Evolutionary conservation across 331 rosid species (phyloP).

Genomic region (Pyracantha coccinea): DNA sequence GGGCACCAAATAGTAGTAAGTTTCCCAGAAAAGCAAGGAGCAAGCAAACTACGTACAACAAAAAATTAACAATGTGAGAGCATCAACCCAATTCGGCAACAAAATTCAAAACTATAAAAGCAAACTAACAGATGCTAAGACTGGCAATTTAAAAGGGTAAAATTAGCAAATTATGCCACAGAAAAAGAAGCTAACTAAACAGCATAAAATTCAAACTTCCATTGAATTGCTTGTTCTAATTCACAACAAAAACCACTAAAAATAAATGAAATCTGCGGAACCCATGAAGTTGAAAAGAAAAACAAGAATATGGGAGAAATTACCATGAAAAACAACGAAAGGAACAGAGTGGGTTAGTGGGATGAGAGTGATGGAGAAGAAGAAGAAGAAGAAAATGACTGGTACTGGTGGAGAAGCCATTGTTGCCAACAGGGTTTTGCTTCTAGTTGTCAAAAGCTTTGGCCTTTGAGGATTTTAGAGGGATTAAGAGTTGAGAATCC

Average conservation of each 20-base stretch:
- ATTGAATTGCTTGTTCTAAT: too few relatives aligned
- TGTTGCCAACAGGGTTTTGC: neutral
- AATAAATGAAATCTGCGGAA: neutral
- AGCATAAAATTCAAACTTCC: too few relatives aligned
- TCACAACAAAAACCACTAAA: neutral
- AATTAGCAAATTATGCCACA: neutral
- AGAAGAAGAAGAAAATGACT: slow-evolving; percentile 6
- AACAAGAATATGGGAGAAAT: neutral
- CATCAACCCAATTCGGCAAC: neutral
- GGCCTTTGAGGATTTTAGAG: neutral
- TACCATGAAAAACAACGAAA: slow-evolving; percentile 63
- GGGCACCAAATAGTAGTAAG: neutral
- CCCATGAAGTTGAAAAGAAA: neutral
- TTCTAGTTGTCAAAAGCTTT: neutral
- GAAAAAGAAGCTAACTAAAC: neutral
- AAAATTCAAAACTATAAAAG: neutral
- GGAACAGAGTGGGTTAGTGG: slow-evolving; percentile 39
- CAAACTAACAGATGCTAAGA: neutral
- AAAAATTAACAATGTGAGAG: neutral
- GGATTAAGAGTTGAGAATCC: neutral
- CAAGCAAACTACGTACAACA: neutral
- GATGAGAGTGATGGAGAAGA: slow-evolving; percentile 17
- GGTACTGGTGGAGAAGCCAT: slow-evolving; percentile 23
- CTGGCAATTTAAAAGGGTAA: neutral
- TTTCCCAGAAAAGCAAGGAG: neutral